Evolutionary conservation across 2,329 filamentous ascomycete genomes (phyloP), one percentile per base, ranked within the genome.

Genomic region (Penicillium sp.): DNA sequence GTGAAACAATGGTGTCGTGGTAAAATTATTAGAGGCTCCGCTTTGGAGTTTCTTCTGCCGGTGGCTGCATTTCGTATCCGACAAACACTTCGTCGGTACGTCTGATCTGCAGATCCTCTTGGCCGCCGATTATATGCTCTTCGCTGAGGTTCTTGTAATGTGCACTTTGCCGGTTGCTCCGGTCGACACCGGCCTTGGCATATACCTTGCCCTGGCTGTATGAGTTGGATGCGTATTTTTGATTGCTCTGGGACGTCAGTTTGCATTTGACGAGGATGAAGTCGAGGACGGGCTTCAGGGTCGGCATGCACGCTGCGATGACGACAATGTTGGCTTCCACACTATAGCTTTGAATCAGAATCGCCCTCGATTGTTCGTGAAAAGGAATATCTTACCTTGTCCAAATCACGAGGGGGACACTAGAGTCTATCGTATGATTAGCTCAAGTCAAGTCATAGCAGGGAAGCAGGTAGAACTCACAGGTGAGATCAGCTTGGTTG

Each of bases 361-460:
- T n/a, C n/a, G n/a, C n/a, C n/a, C n/a, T n/a, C n/a, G n/a, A n/a
- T n/a, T n/a, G n/a, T n/a, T n/a, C n/a, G n/a, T n/a, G n/a, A n/a
- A n/a, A n/a, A n/a, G n/a, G n/a, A n/a, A n/a, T n/a, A n/a, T n/a
- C 30, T 37, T 57, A 69, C 68, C 62, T 57, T 7, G 68, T 71
- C 68, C 69, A 72, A 30, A 71, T 62, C 2, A 69, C 58, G 6
- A 71, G 54, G 14, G 69, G 65, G 0, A 61, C 59, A 6, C 64
- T 69, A 10, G 65, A 57, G 36, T 57, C 52, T 52, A 28, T 12
- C 15, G 35, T 2, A 15, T 44, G 10, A 37, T 22, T 22, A 22
- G 47, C 20, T 23, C 9, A 10, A 14, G 22, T 12, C 29, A 10
- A 4, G 12, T 5, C 6, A 16, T 13, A 9, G 6, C 13, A 13